phyloP scores from a whole-genome alignment of 768 basidiomycete genomes.

The Collybia sordida region DNA sequence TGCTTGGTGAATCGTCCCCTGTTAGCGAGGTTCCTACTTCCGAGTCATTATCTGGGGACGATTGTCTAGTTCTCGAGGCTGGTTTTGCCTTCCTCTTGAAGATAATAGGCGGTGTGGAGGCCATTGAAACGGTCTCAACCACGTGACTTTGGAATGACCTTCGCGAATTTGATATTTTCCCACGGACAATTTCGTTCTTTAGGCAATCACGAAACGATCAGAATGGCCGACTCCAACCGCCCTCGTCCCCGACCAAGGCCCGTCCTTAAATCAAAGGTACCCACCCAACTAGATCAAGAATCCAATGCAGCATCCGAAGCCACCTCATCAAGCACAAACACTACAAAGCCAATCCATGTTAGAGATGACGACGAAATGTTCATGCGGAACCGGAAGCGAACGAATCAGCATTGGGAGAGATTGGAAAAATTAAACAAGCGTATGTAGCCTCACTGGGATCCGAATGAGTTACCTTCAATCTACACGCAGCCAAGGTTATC shows the following conservation, averaged over 20 bases:
- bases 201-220: slow-evolving; percentile 19
- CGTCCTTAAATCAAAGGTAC: slow-evolving; percentile 36
- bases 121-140: slow-evolving; percentile 27
- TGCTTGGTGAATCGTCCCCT: slow-evolving; percentile 54
- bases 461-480: background rate
- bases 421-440: slow-evolving; percentile 58
- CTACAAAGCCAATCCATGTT: slow-evolving; percentile 22
- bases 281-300: slow-evolving; percentile 7
- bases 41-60: slow-evolving; percentile 35
- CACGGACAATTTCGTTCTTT: slow-evolving; percentile 37
- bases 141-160: slow-evolving; percentile 35
- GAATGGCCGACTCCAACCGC: slow-evolving; percentile 28
- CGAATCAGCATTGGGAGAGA: slow-evolving; percentile 55
- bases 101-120: slow-evolving; percentile 45
- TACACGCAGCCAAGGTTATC: slow-evolving; percentile 7
- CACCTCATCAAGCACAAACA: slow-evolving; percentile 17
- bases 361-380: slow-evolving; percentile 70
- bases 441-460: slow-evolving; percentile 25
- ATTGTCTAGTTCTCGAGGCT: slow-evolving; percentile 36
- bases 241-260: slow-evolving; percentile 59
- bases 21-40: slow-evolving; percentile 24
- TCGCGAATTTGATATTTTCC: slow-evolving; percentile 29
- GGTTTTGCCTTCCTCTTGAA: slow-evolving; percentile 52
- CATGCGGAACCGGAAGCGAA: slow-evolving; percentile 62
- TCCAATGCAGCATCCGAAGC: slow-evolving; percentile 8